These are phyloP conservation scores for Globisporangium paddicum DNA, from an alignment of 352 stramenopile genomes.

Conservation along the genomic window DNA sequence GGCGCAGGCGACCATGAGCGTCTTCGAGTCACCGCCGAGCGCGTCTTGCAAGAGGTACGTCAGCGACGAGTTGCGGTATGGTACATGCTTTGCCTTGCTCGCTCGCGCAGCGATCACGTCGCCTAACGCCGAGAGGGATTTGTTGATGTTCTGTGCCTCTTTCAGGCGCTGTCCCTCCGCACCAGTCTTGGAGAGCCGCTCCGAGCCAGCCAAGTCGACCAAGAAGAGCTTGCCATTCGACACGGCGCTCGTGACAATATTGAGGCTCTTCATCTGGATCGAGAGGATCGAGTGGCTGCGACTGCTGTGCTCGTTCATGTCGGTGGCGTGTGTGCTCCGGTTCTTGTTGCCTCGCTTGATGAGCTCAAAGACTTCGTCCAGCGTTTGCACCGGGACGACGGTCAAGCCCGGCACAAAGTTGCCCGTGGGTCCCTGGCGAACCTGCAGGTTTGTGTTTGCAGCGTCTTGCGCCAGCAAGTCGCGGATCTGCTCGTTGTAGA, in stretches of 20 bases:
- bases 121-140: slow-evolving; percentile 93
- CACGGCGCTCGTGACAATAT: slow-evolving; percentile 70
- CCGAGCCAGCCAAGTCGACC: slow-evolving; percentile 88
- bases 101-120: slow-evolving; percentile 94
- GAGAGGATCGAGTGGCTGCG: slow-evolving; percentile 86
- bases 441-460: slow-evolving; percentile 74
- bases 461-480: slow-evolving; percentile 89
- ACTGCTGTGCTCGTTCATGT: slow-evolving; percentile 90
- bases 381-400: slow-evolving; percentile 59
- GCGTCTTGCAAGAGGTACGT: slow-evolving; percentile 93
- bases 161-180: slow-evolving; percentile 85
- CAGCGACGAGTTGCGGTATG: slow-evolving; percentile 93
- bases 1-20: slow-evolving; percentile 91
- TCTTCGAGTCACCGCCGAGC: slow-evolving; percentile 89
- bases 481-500: slow-evolving; percentile 96
- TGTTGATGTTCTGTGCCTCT: slow-evolving; percentile 93
- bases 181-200: slow-evolving; percentile 87
- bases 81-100: slow-evolving; percentile 90
- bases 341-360: slow-evolving; percentile 87
- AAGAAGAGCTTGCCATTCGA: slow-evolving; percentile 81
- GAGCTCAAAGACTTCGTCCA: slow-evolving; percentile 82
- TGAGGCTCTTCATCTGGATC: slow-evolving; percentile 78
- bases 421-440: slow-evolving; percentile 73
- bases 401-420: slow-evolving; percentile 85
- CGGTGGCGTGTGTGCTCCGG: slow-evolving; percentile 76